Base-by-base conservation (phyloP, 257 asterid genomes). In the Ligustrum vulgare region DNA sequence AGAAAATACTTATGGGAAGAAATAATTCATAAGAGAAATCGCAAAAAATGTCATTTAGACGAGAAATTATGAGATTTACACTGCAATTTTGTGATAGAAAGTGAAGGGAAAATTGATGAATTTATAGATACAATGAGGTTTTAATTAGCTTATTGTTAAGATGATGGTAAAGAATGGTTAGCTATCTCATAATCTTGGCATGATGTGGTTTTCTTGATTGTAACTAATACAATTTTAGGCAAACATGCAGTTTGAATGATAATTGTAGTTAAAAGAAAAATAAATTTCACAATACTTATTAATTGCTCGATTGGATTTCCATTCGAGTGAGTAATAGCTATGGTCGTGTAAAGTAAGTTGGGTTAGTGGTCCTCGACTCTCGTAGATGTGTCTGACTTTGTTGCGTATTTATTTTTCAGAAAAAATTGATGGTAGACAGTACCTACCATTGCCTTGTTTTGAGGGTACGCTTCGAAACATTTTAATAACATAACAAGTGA, bases 131-230 rank as follows among this genome's bases (percentile, higher is more conserved):
- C 11, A 4, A 41, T 2, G 22, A 20, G 54, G 39, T 20, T 4
- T 23, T 1, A 33, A 39, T 69, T 75, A 41, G 75, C 0, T 56
- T 39, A 66, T 64, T 20, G 84, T 73, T 73, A 51, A 63, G 79
- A 69, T 62, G 72, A 77, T 51, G 71, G 34, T 23, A 70, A 69
- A 1, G 72, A 54, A 54, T 47, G 5, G 66, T 81, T 82, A 78
- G 82, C 9, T 79, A 71, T 23, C 20, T 41, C 86, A 85, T 72
- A 22, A 75, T 79, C 89, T 81, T 83, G 73, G 84, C 78, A 73
- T 22, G 66, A 33, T 2, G 5, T 2, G 1, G 16, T 58, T 58
- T 49, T 20, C 12, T 58, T 58, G 66, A 60, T 60, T 20, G 16
- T 51, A 23, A 23, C 12, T 60, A 12, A 22, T 58, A 3, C 13